Evolutionary conservation across 768 basidiomycete genomes (phyloP).

Genomic region (Tylopilus felleus): DNA sequence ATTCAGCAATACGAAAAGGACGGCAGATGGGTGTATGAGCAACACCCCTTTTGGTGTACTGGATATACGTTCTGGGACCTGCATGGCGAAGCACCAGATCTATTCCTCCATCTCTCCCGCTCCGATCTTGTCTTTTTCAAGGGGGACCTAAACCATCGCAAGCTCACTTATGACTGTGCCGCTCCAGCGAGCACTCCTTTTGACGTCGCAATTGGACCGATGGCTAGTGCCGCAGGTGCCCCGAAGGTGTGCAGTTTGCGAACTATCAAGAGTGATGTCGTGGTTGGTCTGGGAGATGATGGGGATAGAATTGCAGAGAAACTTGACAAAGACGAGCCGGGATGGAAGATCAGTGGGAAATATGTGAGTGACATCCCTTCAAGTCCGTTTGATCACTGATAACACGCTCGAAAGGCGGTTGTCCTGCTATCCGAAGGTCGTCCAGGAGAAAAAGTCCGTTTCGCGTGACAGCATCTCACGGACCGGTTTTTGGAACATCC

Average conservation of each 20-base stretch:
- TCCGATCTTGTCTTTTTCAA: constrained; percentile 94
- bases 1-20: constrained; percentile 84
- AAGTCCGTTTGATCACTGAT: constrained; percentile 6
- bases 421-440: constrained; percentile 85
- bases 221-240: constrained; percentile 85
- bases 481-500: background rate
- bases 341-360: constrained; percentile 98
- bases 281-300: constrained; percentile 74
- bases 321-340: constrained; percentile 81
- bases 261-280: constrained; percentile 94
- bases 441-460: constrained; percentile 84
- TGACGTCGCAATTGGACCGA: constrained; percentile 85
- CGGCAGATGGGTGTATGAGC: constrained; percentile 92
- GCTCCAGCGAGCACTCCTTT: constrained; percentile 87
- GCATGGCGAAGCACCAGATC: constrained; percentile 78
- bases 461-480: constrained; percentile 41
- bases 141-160: constrained; percentile 92
- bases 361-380: constrained; percentile 56
- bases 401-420: constrained; percentile 55
- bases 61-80: constrained; percentile 93
- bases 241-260: constrained; percentile 83
- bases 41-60: constrained; percentile 95
- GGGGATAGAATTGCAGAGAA: constrained; percentile 70
- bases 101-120: constrained; percentile 87
- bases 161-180: constrained; percentile 83